phyloP scores from a whole-genome alignment of 768 basidiomycete species.

The Glaciozyma martinii region DNA sequence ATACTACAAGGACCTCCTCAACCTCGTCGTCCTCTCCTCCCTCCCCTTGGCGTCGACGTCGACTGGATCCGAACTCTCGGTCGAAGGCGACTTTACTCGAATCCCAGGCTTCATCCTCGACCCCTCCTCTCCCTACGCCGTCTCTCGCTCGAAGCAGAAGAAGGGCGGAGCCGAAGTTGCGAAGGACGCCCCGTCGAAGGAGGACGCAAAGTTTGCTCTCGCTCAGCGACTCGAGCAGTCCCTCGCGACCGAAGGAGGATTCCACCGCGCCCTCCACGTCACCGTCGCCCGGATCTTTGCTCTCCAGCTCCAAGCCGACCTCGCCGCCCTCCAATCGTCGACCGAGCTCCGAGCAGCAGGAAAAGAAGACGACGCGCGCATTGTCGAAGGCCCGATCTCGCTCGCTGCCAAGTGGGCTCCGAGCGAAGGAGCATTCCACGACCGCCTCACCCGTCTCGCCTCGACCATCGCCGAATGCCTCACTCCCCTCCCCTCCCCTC shows the following conservation, averaged over 20 bases:
- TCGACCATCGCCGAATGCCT: constrained; percentile 4
- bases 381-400: constrained; percentile 16
- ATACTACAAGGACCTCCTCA: constrained; percentile 30
- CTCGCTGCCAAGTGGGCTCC: constrained; percentile 35
- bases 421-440: constrained; percentile 26
- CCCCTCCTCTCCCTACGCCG: not conserved
- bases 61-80: constrained; percentile 11
- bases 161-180: not conserved
- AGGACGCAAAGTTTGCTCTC: not conserved
- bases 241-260: not conserved
- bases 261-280: constrained; percentile 12
- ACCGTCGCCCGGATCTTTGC: constrained; percentile 29
- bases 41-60: not conserved
- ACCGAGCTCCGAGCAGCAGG: not conserved
- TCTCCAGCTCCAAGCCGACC: constrained; percentile 27
- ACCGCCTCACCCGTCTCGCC: constrained; percentile 7
- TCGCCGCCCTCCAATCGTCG: constrained; percentile 22
- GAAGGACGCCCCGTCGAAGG: not conserved
- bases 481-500: not conserved
- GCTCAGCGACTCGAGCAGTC: not conserved
- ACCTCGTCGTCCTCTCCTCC: constrained; percentile 1
- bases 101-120: constrained; percentile 22
- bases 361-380: not conserved
- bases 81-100: constrained; percentile 29
- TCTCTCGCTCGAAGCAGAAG: not conserved